These are phyloP conservation scores for carrot (Daucus carota) DNA, from an alignment of 129 eudicot genomes.

Conservation along the genomic window DH1_v3.0 NC_030387.2:39340501-39341000, in stretches of 20 bases:
- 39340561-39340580: not conserved
- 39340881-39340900: not conserved
- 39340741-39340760: not conserved
- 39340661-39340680: too few species aligned
- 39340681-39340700: not conserved
- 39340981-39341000: not conserved
- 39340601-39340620: not conserved
- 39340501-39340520: too few species aligned
- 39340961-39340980: not conserved
- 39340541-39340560: not conserved
- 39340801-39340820: not conserved
- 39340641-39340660: not conserved
- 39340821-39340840: not conserved
- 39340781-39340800: not conserved
- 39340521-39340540: not conserved
- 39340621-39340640: not conserved
- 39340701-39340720: not conserved
- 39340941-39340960: not conserved
- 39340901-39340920: not conserved
- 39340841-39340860: not conserved
- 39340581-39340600: not conserved
- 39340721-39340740: not conserved
- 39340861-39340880: not conserved
- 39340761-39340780: not conserved
- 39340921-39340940: not conserved